These are phyloP conservation scores for Aspergillus novofumigatus DNA, from an alignment of 2,329 filamentous ascomycete genomes.

Conservation along the genomic window DNA sequence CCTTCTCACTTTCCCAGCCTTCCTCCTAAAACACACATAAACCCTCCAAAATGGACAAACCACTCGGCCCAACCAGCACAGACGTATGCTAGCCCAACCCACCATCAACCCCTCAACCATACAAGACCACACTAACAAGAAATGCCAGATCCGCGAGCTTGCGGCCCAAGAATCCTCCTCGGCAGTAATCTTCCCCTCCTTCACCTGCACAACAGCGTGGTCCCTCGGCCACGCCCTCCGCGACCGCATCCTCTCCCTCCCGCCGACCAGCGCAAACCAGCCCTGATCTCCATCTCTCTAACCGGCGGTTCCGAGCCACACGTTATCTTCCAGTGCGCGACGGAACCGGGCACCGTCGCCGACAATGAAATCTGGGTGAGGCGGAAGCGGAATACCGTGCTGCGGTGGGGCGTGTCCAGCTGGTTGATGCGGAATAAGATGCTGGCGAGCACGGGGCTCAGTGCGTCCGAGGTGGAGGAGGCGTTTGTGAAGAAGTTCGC, in stretches of 20 bases:
- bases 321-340: slow-evolving; percentile 66
- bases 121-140: background rate
- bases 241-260: slow-evolving; percentile 33
- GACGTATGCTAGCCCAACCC: slow-evolving; percentile 18
- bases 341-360: slow-evolving; percentile 62
- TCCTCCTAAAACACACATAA: background rate
- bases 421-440: slow-evolving; percentile 71
- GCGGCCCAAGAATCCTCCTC: slow-evolving; percentile 28
- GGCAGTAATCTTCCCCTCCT: slow-evolving; percentile 30
- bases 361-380: slow-evolving; percentile 70
- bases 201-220: slow-evolving; percentile 39
- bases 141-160: slow-evolving; percentile 22
- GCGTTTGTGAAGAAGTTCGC: slow-evolving; percentile 63
- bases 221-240: slow-evolving; percentile 37
- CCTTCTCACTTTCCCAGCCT: background rate
- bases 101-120: background rate
- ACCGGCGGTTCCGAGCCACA: slow-evolving; percentile 41
- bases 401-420: slow-evolving; percentile 65
- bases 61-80: slow-evolving; percentile 26
- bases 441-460: slow-evolving; percentile 11
- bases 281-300: slow-evolving; percentile 39
- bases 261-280: slow-evolving; percentile 30
- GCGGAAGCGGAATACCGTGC: slow-evolving; percentile 67
- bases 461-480: slow-evolving; percentile 53
- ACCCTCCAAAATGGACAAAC: slow-evolving; percentile 21